These are phyloP conservation scores for Alloteropsis semialata DNA, from an alignment of 176 grass and related monocot genomes.

Conservation along the genomic window DNA sequence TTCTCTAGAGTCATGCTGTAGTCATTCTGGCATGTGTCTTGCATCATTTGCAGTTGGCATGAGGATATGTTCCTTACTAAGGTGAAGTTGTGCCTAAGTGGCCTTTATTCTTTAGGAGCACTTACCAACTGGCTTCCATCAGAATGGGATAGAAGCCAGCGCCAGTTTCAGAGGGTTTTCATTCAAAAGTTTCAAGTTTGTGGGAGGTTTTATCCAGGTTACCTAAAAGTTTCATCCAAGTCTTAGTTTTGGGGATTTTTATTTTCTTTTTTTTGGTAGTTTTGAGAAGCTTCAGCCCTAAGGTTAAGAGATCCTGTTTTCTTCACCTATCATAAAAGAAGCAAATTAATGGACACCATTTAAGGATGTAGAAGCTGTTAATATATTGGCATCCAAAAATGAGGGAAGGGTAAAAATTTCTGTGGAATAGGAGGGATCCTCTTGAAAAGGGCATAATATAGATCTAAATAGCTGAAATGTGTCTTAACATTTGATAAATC, in stretches of 20 bases:
- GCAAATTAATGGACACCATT: neutral
- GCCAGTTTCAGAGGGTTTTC: neutral
- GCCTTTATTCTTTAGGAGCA: neutral
- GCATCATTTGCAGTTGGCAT: neutral
- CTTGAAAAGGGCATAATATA: neutral
- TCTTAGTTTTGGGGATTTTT: neutral
- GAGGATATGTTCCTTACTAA: neutral
- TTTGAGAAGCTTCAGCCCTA: neutral
- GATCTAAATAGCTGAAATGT: neutral
- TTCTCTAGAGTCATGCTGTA: neutral
- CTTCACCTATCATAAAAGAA: neutral
- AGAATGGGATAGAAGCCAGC: neutral
- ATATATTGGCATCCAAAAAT: neutral
- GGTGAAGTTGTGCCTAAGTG: neutral
- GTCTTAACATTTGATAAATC: neutral
- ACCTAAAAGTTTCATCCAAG: neutral
- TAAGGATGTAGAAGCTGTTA: neutral
- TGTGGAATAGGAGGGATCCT: neutral
- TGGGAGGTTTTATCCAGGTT: neutral
- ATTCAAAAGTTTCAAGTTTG: neutral
- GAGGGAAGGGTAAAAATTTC: neutral
- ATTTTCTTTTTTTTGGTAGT: neutral
- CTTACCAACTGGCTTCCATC: neutral
- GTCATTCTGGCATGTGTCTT: neutral
- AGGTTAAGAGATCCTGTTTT: neutral